Base-by-base conservation (phyloP, 768 basidiomycete genomes). In the Pleurotus pulmonarius region DNA sequence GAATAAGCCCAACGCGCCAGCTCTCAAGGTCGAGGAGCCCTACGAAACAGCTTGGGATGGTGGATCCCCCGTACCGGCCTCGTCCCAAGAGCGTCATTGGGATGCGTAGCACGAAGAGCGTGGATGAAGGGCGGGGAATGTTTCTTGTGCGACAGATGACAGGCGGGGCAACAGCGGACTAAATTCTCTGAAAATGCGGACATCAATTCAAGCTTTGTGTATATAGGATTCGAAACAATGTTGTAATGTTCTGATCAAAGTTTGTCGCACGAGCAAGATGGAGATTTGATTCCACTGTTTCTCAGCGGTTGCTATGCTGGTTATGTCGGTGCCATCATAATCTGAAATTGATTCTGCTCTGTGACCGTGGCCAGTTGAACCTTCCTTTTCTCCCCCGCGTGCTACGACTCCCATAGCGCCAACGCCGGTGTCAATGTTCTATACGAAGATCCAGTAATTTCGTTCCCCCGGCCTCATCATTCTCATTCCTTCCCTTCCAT, bases 41-140 rank as follows among this genome's bases (percentile, higher is more conserved):
- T 11, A 90, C 87, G 34, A 92, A 90, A 66, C 83, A 86, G 61
- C 57, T 86, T 49, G 79, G 78, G 37, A 72, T 61, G 47, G 67
- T 68, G 13, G 60, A 56, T 16, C 41, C 73, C 11, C 73, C 75
- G 5, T 66, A 67, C 13, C 75, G 83, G 43, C 83, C 88, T 7
- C 73, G 91, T 55, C 90, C 91, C 9, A 90, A 87, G 76, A 90
- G 88, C 63, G 86, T 89, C 22, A 83, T 87, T 56, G 88, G 88
- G 12, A 83, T 87, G 69, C 76, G 88, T 61, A 78, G 72, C 56
- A 65, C 78, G 20, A 84, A 81, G 64, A 85, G 83, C 56, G 65
- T 78, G 25, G 88, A 89, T 60, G 87, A 89, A 66, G 88, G 85
- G 11, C 74, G 86, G 46, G 86, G 83, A 38, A 80, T 91, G 87